A percentile compares a stretch with the other conserved stretches of the same genome.
These are phyloP conservation scores for Ascomycota sp. DNA, from an alignment of 2,329 filamentous ascomycete genomes.

Conservation along the genomic window DNA sequence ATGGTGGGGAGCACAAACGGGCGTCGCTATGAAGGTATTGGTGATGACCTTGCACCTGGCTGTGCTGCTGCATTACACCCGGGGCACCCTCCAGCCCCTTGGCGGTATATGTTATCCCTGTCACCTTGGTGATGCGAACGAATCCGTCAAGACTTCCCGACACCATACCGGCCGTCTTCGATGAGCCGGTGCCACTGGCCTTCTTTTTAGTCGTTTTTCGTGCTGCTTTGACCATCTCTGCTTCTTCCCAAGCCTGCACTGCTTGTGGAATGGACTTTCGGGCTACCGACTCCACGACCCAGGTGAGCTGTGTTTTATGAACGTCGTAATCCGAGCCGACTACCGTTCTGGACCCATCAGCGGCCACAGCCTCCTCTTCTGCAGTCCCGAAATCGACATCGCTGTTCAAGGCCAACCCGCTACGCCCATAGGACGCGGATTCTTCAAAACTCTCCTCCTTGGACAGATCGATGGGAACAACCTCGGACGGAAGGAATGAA, in stretches of 20 bases:
- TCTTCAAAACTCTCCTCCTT: slow-evolving; percentile 41
- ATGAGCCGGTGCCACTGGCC: slow-evolving; percentile 3
- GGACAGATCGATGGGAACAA: slow-evolving; percentile 60
- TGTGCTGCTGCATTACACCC: too few species aligned
- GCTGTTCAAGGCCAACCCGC: slow-evolving; percentile 38
- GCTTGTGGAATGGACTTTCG: slow-evolving; percentile 7
- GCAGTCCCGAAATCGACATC: slow-evolving; percentile 41
- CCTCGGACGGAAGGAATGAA: slow-evolving; percentile 52
- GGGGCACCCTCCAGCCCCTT: background rate
- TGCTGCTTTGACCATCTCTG: slow-evolving; percentile 5
- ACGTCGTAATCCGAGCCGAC: slow-evolving; percentile 39
- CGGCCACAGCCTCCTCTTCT: slow-evolving; percentile 9
- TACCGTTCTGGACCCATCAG: slow-evolving; percentile 1
- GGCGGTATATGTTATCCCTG: slow-evolving; percentile 1
- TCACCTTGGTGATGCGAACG: slow-evolving; percentile 18
- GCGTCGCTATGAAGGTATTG: too few species aligned
- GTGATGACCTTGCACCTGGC: too few species aligned
- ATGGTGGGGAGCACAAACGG: background rate
- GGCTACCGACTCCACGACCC: slow-evolving; percentile 17
- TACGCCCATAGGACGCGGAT: slow-evolving; percentile 26
- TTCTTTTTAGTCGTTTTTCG: slow-evolving; percentile 9
- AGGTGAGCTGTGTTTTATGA: slow-evolving; percentile 30
- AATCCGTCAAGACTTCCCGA: slow-evolving; percentile 19
- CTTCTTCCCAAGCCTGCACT: slow-evolving; percentile 10
- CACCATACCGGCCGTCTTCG: slow-evolving; percentile 5